phyloP scores from a whole-genome alignment of 1,139 yeast species.

The Trichomonascaceae sp. region DNA sequence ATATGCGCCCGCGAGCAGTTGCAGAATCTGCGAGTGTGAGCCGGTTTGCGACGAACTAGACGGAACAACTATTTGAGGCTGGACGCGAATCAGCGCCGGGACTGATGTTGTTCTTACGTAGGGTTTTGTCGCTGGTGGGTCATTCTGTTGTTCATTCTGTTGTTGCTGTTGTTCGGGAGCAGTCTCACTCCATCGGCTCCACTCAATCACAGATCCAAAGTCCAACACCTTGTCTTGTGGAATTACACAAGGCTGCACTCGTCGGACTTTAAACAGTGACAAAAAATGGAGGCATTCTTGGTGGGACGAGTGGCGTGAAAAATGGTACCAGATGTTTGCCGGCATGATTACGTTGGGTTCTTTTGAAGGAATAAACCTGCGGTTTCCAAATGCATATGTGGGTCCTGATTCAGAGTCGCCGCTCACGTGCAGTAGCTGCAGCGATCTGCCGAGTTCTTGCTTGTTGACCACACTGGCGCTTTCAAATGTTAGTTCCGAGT shows the following conservation, averaged over 20 bases:
- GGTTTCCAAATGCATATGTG: slow-evolving; percentile 1
- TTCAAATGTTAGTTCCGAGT: not conserved
- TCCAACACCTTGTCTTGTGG: not conserved
- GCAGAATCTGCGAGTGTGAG: not conserved
- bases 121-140: not conserved
- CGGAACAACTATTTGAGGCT: no score
- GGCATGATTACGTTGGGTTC: slow-evolving; percentile 29
- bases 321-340: slow-evolving; percentile 29
- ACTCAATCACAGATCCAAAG: not conserved
- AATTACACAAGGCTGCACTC: not conserved
- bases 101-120: not conserved
- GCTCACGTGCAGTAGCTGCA: not conserved
- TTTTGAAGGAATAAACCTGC: slow-evolving; percentile 7
- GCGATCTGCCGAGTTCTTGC: not conserved
- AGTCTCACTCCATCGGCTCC: not conserved
- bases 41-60: not conserved
- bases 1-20: not conserved
- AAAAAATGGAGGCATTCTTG: slow-evolving; percentile 33
- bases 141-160: not conserved
- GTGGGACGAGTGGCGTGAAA: slow-evolving; percentile 45
- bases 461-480: not conserved
- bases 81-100: no score
- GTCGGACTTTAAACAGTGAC: slow-evolving; percentile 17
- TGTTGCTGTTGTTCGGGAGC: not conserved
- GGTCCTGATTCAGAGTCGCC: not conserved